A percentile compares a stretch with the other conserved stretches of the same genome.
Conservation (phyloP, 2,329 filamentous ascomycete genomes). For the Trichocomaceae sp. region DNA sequence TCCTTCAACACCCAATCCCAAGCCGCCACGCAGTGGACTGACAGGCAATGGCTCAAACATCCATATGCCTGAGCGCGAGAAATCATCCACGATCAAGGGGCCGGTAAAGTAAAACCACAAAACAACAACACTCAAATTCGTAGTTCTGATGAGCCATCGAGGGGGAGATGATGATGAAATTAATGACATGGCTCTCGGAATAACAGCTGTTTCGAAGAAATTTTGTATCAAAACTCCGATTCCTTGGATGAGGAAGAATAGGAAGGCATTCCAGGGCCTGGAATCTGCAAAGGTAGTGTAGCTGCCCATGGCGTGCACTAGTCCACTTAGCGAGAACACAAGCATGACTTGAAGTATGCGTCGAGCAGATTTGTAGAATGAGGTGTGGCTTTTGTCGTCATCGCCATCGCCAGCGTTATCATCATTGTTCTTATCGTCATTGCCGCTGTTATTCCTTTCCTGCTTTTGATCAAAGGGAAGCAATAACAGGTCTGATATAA, state of each 20-base stretch:
- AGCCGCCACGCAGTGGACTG: constrained; percentile 58
- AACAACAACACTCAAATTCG: constrained; percentile 58
- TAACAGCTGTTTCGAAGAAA: constrained; percentile 19
- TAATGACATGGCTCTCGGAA: constrained; percentile 5
- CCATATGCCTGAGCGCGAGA: constrained; percentile 68
- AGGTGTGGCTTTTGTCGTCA: constrained; percentile 4
- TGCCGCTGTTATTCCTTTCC: background rate
- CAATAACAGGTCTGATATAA: constrained; percentile 14
- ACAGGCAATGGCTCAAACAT: constrained; percentile 75
- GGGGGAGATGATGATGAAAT: constrained; percentile 36
- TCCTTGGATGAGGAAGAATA: constrained; percentile 68
- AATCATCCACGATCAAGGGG: constrained; percentile 65
- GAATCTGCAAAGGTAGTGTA: constrained; percentile 59
- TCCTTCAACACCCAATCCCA: constrained; percentile 54
- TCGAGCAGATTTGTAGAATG: constrained; percentile 12
- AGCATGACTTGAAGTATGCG: constrained; percentile 22
- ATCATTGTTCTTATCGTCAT: background rate
- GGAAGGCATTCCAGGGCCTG: constrained; percentile 46
- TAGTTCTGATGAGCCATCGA: constrained; percentile 40
- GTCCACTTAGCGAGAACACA: constrained; percentile 30
- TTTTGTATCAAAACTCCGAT: constrained; percentile 59
- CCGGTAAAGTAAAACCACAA: constrained; percentile 64
- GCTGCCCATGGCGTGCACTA: constrained; percentile 65
- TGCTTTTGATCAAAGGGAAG: background rate
- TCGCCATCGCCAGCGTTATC: no score